Evolutionary conservation across 768 basidiomycete genomes (phyloP).

Genomic region (Tubosaeta sp.): DNA sequence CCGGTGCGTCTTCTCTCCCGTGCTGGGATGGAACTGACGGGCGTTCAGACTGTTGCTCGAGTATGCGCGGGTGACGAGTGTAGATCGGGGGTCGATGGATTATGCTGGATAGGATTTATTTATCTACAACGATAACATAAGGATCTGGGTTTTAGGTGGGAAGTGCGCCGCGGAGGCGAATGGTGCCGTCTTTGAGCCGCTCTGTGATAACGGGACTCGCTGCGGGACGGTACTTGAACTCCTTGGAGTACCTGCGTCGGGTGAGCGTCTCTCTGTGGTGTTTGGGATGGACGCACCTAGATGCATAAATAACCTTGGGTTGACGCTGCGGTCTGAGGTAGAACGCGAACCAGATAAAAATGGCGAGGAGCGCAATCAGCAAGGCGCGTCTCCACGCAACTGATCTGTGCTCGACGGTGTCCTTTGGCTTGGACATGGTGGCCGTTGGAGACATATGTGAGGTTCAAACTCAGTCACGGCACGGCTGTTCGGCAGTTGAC

Average conservation of each 20-base stretch:
- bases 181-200: conserved; percentile 63
- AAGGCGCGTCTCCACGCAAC: conserved; percentile 41
- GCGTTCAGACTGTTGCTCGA: conserved; percentile 46
- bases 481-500: no score
- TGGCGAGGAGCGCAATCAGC: conserved; percentile 37
- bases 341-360: conserved; percentile 44
- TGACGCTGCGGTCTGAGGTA: conserved; percentile 24
- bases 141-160: conserved; percentile 25
- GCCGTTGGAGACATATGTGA: neutral
- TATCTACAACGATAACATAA: neutral
- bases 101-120: conserved; percentile 19
- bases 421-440: neutral
- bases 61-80: conserved; percentile 49
- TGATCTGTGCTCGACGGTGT: conserved; percentile 7
- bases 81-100: conserved; percentile 41
- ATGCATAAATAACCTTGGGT: conserved; percentile 55
- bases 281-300: conserved; percentile 43
- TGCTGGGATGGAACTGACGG: neutral
- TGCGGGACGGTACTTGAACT: conserved; percentile 78
- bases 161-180: conserved; percentile 65
- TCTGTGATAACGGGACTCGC: conserved; percentile 83
- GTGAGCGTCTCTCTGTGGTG: neutral
- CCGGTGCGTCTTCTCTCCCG: conserved; percentile 33
- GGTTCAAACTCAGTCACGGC: no score
- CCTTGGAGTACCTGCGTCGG: conserved; percentile 69